Evolutionary conservation across 192 early-diverging fungal species (phyloP).

Genomic region (Mortierella antarctica): DNA sequence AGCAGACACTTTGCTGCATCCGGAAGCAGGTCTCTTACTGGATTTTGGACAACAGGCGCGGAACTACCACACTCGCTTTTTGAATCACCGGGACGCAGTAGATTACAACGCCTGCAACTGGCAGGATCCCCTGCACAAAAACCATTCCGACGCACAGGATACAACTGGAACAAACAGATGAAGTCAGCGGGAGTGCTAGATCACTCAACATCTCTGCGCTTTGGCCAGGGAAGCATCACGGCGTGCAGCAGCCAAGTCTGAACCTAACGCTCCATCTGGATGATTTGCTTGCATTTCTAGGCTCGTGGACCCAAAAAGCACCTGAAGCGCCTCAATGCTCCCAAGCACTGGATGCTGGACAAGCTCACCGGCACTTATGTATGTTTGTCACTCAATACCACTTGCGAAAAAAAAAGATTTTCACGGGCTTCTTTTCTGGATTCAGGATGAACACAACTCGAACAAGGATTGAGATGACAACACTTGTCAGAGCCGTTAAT

Average conservation of each 20-base stretch:
- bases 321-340: conserved; percentile 98
- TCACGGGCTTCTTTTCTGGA: no score
- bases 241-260: not conserved
- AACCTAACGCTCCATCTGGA: conserved; percentile 1
- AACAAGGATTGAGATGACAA: no score
- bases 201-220: not conserved
- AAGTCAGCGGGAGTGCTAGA: no score
- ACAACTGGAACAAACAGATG: not conserved
- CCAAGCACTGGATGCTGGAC: conserved; percentile 99
- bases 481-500: no score
- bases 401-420: no score
- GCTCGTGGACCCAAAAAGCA: conserved; percentile 99
- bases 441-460: no score
- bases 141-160: not conserved
- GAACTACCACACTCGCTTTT: not conserved
- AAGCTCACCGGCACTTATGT: conserved; percentile 98
- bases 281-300: conserved; percentile 48
- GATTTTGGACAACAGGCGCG: not conserved
- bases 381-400: conserved; percentile 28
- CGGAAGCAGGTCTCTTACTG: not conserved
- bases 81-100: not conserved
- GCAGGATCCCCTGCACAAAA: not conserved
- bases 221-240: not conserved
- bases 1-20: not conserved
- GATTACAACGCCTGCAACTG: no score